phyloP scores from a whole-genome alignment of 345 rosid species.

The Syzygium aromaticum region DNA sequence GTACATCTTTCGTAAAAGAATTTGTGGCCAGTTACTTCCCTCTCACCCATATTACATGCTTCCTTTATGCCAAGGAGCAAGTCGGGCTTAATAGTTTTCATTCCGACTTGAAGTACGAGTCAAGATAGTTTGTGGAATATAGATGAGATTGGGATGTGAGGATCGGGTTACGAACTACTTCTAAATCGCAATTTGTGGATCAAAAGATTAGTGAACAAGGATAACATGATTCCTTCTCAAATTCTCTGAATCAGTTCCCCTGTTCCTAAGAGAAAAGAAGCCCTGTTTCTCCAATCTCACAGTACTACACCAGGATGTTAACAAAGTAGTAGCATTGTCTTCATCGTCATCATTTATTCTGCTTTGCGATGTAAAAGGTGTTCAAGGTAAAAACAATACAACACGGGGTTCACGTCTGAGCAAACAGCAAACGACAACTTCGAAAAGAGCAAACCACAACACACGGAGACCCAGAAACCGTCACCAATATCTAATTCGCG shows the following conservation, averaged over 20 bases:
- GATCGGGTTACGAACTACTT: background rate
- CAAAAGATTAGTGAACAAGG: no score
- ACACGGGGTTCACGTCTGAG: background rate
- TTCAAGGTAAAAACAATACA: background rate
- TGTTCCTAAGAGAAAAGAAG: no score
- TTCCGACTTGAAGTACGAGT: background rate
- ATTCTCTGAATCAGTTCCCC: no score
- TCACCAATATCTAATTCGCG: background rate
- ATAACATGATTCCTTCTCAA: no score
- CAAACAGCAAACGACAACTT: background rate
- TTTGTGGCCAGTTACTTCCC: background rate
- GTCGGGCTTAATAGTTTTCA: background rate
- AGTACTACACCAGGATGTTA: no score
- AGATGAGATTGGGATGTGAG: background rate
- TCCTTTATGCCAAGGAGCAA: background rate
- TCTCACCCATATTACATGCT: background rate
- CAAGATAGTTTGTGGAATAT: background rate
- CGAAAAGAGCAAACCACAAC: background rate
- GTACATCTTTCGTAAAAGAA: background rate
- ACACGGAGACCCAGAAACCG: rapidly evolving
- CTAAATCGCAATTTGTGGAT: no score
- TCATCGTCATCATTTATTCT: background rate
- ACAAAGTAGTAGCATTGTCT: background rate
- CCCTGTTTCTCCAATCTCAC: no score
- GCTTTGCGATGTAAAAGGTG: background rate